Evolutionary conservation across 495 filamentous ascomycete genomes (phyloP).

Genomic region (Penicillium coffeae): DNA sequence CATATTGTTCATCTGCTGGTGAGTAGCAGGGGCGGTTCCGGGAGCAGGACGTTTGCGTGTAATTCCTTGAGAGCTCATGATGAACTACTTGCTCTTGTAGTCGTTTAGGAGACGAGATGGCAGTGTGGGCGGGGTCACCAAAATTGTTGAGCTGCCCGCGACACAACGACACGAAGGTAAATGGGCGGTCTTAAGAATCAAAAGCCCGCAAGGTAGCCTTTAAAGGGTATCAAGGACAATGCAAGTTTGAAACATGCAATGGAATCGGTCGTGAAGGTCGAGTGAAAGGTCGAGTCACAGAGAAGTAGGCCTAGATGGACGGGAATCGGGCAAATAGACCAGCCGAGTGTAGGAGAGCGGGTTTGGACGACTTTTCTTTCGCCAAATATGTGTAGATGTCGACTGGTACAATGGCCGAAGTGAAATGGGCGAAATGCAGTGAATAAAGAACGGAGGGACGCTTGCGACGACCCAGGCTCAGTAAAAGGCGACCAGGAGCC

Average conservation of each 20-base stretch:
- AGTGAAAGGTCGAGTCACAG: constrained; percentile 11
- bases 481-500: constrained; percentile 4
- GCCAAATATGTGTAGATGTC: too few species aligned
- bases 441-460: not conserved
- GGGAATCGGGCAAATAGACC: constrained; percentile 11
- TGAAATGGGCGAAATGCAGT: too few species aligned
- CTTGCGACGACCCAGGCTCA: constrained; percentile 7
- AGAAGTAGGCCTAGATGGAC: constrained; percentile 11
- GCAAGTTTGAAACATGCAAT: not conserved
- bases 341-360: constrained; percentile 6
- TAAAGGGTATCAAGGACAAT: not conserved
- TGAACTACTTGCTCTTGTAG: constrained; percentile 6
- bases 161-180: not conserved
- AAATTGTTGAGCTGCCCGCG: not conserved
- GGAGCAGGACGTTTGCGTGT: constrained; percentile 71
- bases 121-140: not conserved
- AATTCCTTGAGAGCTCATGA: constrained; percentile 43
- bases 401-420: too few species aligned
- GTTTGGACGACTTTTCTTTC: too few species aligned
- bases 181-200: not conserved
- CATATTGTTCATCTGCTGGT: constrained; percentile 38
- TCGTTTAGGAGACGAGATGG: constrained; percentile 8
- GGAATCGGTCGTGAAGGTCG: constrained; percentile 9
- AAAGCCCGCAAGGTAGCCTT: not conserved
- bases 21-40: constrained; percentile 57